Percentiles rank a stretch among this genome's conserved stretches.
Evolutionary conservation across 345 rosid genomes (phyloP).

Genomic region (Citrus unshiu): DNA sequence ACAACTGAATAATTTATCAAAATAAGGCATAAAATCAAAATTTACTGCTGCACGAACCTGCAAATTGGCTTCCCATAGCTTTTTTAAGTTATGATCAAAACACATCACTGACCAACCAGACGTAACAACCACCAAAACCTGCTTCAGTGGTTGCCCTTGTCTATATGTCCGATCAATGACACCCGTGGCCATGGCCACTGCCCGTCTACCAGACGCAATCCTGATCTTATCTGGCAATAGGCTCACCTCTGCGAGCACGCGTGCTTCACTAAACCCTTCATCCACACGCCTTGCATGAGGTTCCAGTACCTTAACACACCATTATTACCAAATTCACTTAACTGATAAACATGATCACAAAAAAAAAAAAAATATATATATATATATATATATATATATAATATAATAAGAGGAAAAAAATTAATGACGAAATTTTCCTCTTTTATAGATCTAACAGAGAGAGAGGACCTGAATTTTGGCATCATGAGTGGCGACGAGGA

Average conservation of each 20-base stretch:
- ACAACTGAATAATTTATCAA: not conserved
- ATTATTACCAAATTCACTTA: conserved; percentile 1
- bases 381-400: too few relatives aligned
- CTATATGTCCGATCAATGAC: conserved; percentile 64
- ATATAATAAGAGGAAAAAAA: not conserved
- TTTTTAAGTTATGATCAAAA: conserved; percentile 91
- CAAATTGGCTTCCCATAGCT: conserved; percentile 88
- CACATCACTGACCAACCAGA: conserved; percentile 96
- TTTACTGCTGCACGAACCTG: conserved; percentile 50
- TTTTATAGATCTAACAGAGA: not conserved
- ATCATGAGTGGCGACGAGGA: conserved; percentile 89
- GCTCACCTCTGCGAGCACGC: conserved; percentile 56
- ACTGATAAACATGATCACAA: not conserved
- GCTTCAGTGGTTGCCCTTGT: conserved; percentile 78
- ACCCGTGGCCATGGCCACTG: conserved; percentile 95
- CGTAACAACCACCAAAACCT: conserved; percentile 94
- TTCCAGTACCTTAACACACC: conserved; percentile 60
- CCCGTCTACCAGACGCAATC: conserved; percentile 78
- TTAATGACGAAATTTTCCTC: not conserved
- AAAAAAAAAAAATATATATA: too few relatives aligned
- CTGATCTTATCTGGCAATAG: conserved; percentile 89
- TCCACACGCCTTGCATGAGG: conserved; percentile 81
- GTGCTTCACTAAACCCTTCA: conserved; percentile 90
- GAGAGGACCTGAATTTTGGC: conserved; percentile 83
- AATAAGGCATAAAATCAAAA: not conserved